Percentiles rank a stretch among this genome's conserved stretches.
Evolutionary conservation across 1,139 yeast genomes (phyloP).

Genomic region (Yamadazyma songkhlaensis): DNA sequence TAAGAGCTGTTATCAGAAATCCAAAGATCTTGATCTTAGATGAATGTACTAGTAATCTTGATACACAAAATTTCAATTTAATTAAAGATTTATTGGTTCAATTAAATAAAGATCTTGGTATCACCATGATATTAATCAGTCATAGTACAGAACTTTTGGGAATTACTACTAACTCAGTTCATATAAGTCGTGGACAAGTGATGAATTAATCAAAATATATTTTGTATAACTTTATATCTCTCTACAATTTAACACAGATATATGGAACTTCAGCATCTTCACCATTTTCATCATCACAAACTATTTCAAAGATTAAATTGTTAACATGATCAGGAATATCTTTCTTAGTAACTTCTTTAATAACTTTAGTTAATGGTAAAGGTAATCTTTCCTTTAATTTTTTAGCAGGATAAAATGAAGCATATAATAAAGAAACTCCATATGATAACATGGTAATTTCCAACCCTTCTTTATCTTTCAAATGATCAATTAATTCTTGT

Average conservation of each 20-base stretch:
- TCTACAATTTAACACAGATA: constrained; percentile 28
- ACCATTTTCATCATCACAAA: constrained; percentile 88
- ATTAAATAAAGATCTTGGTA: constrained; percentile 22
- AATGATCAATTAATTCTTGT: constrained; percentile 70
- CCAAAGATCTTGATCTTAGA: constrained; percentile 68
- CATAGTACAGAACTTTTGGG: constrained; percentile 60
- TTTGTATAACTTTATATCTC: not conserved
- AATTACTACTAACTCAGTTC: constrained; percentile 39
- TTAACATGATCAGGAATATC: constrained; percentile 74
- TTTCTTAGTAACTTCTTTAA: constrained; percentile 80
- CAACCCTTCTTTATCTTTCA: constrained; percentile 77
- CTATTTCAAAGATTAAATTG: constrained; percentile 80
- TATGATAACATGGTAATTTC: constrained; percentile 89
- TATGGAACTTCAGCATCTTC: constrained; percentile 97
- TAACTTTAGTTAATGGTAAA: constrained; percentile 67
- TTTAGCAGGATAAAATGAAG: constrained; percentile 91
- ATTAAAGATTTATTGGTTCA: constrained; percentile 43
- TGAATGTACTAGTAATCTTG: constrained; percentile 80
- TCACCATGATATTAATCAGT: constrained; percentile 52
- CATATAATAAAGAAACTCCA: constrained; percentile 86
- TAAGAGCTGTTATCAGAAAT: constrained; percentile 63
- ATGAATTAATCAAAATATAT: not conserved
- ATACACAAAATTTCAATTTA: constrained; percentile 46
- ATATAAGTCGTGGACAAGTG: constrained; percentile 10
- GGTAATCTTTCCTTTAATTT: constrained; percentile 76